Base-by-base conservation (phyloP, 2,329 filamentous ascomycete genomes). In the Aspergillus versicolor region DNA sequence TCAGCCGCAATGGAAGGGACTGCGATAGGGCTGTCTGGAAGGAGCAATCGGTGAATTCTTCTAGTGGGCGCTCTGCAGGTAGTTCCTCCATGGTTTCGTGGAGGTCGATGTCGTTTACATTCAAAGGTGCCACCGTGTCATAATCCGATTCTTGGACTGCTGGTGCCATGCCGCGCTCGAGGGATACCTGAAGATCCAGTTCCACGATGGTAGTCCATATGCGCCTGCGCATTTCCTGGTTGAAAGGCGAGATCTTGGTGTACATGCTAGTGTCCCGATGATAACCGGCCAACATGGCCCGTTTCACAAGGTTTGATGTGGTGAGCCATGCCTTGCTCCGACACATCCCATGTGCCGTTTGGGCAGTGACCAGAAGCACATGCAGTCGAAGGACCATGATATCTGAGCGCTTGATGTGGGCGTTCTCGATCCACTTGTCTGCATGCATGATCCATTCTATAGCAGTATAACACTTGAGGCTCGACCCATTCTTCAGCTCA, bases 381-480 rank as follows among this genome's bases (percentile, higher is more conserved):
- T 80, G 76, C 3, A 83, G 70, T 34, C 84, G 82, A 41, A 84
- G 77, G 56, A 79, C 75, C 2, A 67, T 70, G 2, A 82, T 71
- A 2, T 79, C 80, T 3, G 81, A 75, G 15, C 82, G 79, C 65
- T 84, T 85, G 43, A 81, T 77, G 45, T 77, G 85, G 1, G 92
- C 90, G 68, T 93, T 89, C 67, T 95, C 90, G 41, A 97, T 80
- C 59, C 97, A 88, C 2, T 87, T 86, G 71, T 97, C 93, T 3
- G 92, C 91, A 87, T 97, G 95, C 48, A 88, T 84, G 57, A 97
- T 90, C 71, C 92, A 97, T 65, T 90, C 88, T 22, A 73, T 53
- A 2, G 71, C 73, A 2, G 70, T 72, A 52, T 68, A 71, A 50
- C 67, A 70, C 45, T 62, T 65, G 40, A 73, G 61, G 13, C 61